phyloP scores from a whole-genome alignment of 2,329 filamentous ascomycete genomes.

The Xylariaceae sp. region DNA sequence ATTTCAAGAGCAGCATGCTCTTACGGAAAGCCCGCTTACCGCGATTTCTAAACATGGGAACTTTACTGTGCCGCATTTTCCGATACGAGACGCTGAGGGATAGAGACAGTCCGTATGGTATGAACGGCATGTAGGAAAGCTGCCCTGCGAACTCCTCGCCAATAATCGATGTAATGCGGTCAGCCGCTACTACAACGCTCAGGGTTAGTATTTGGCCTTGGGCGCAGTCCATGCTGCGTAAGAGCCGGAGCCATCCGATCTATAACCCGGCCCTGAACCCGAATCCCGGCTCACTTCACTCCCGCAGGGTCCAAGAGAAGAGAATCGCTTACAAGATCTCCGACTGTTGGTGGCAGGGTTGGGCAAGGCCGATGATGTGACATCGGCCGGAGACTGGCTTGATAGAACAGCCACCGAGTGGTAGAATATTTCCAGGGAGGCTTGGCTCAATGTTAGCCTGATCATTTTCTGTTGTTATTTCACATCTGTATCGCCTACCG shows the following conservation, averaged over 20 bases:
- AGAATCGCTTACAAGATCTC: slow-evolving; percentile 38
- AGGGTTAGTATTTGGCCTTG: not conserved
- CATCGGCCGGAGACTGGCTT: slow-evolving; percentile 47
- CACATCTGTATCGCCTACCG: slow-evolving; percentile 36
- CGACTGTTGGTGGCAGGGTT: slow-evolving; percentile 51
- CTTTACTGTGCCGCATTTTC: slow-evolving; percentile 58
- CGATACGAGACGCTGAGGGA: slow-evolving; percentile 59
- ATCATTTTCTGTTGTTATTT: not conserved
- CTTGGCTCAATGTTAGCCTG: slow-evolving; percentile 35
- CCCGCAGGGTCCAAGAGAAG: not conserved
- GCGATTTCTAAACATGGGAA: slow-evolving; percentile 56
- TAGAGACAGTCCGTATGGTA: slow-evolving; percentile 59
- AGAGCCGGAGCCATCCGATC: not conserved
- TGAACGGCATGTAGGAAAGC: slow-evolving; percentile 48
- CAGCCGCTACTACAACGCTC: slow-evolving; percentile 42
- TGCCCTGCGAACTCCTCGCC: slow-evolving; percentile 47
- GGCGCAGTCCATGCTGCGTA: not conserved
- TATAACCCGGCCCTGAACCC: not conserved
- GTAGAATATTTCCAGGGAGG: slow-evolving; percentile 60
- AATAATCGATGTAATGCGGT: slow-evolving; percentile 54
- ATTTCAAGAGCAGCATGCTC: slow-evolving; percentile 50
- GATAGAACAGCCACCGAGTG: slow-evolving; percentile 61
- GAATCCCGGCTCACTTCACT: not conserved
- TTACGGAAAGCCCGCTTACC: slow-evolving; percentile 51
- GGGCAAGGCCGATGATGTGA: slow-evolving; percentile 40